phyloP scores from a whole-genome alignment of 2,329 filamentous ascomycete genomes.

The Ophiostoma himal-ulmi region DNA sequence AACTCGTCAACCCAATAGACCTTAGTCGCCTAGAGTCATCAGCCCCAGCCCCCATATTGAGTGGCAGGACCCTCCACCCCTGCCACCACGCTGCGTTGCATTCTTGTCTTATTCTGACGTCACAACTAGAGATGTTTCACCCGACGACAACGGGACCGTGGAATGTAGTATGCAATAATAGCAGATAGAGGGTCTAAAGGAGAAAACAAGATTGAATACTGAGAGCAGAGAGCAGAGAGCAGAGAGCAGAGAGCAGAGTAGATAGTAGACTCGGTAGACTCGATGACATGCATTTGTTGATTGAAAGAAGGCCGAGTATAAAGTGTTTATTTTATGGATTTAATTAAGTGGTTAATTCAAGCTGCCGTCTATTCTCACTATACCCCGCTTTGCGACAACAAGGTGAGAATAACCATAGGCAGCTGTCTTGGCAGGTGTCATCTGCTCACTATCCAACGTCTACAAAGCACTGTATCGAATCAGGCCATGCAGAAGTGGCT shows the following conservation, averaged over 20 bases:
- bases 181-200: background rate
- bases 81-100: background rate
- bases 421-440: background rate
- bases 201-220: background rate
- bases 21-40: background rate
- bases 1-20: background rate
- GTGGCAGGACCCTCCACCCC: background rate
- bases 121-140: background rate
- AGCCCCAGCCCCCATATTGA: background rate
- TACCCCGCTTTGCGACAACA: constrained; percentile 1
- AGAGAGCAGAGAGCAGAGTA: background rate
- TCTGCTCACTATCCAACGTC: background rate
- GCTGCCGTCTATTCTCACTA: background rate
- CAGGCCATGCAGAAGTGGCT: too few relatives aligned
- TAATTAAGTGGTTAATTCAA: too few relatives aligned
- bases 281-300: background rate
- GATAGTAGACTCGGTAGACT: background rate
- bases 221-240: too few relatives aligned
- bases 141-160: background rate
- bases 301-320: background rate
- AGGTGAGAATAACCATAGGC: background rate
- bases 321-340: background rate
- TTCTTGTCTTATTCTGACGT: background rate
- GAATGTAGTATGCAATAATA: background rate
- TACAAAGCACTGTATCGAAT: too few relatives aligned